Percentiles rank a stretch among this genome's conserved stretches.
phyloP scores from a whole-genome alignment of 129 eudicot genomes.

The Flaveria brownii region DNA sequence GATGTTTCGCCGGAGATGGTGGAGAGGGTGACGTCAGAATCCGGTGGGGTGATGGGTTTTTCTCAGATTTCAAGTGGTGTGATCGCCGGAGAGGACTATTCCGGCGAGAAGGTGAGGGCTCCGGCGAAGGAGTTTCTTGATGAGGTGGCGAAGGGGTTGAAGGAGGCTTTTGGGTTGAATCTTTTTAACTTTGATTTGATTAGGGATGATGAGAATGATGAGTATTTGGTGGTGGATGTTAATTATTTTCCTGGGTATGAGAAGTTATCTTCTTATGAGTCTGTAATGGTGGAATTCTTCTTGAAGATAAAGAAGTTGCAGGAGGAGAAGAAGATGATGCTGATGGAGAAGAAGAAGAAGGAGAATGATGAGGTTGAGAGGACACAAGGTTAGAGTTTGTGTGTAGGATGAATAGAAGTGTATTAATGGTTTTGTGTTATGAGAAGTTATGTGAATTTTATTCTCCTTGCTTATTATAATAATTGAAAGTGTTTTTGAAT shows the following conservation, averaged over 20 bases:
- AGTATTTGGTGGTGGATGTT: conserved; percentile 64
- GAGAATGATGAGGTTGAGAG: neutral
- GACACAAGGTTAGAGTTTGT: conserved; percentile 6
- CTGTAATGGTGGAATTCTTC: conserved; percentile 56
- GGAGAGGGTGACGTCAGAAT: conserved; percentile 18
- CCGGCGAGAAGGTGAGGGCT: conserved; percentile 17
- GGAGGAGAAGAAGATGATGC: conserved; percentile 9
- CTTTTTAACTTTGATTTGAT: conserved; percentile 77
- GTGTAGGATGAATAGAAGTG: neutral
- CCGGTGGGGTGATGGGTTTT: conserved; percentile 31
- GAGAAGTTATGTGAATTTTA: no score
- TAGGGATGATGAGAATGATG: conserved; percentile 45
- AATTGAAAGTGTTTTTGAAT: no score
- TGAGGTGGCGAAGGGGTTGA: conserved; percentile 52
- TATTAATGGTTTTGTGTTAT: no score
- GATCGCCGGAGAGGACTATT: conserved; percentile 11
- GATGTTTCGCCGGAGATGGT: conserved; percentile 41
- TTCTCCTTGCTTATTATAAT: no score
- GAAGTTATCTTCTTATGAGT: conserved; percentile 59
- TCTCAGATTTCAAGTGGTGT: conserved; percentile 46
- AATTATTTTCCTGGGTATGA: conserved; percentile 84
- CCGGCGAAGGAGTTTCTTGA: conserved; percentile 46
- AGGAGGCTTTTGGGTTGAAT: conserved; percentile 43
- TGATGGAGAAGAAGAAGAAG: neutral
- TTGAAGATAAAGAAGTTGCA: conserved; percentile 29